Evolutionary conservation across 306 rosid species (phyloP).

Genomic region (Cucumis sativus): Cucumber_9930_V3 NC_026660.2:20287501-20288000

Average conservation of each 20-base stretch:
- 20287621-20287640: slow-evolving; percentile 10
- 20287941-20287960: too few species aligned
- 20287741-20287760: background rate
- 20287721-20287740: too few species aligned
- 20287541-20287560: background rate
- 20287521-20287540: background rate
- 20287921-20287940: too few species aligned
- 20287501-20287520: background rate
- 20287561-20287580: background rate
- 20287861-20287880: background rate
- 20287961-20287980: too few species aligned
- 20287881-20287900: too few species aligned
- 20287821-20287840: background rate
- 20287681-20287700: too few species aligned
- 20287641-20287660: background rate
- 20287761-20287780: background rate
- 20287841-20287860: background rate
- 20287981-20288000: too few species aligned
- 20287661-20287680: too few species aligned
- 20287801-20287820: background rate
- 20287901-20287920: too few species aligned
- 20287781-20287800: background rate
- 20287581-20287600: background rate
- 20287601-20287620: background rate
- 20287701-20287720: too few species aligned